Conservation (phyloP, 176 grass and related monocot genomes). For the Avena insularis region DNA sequence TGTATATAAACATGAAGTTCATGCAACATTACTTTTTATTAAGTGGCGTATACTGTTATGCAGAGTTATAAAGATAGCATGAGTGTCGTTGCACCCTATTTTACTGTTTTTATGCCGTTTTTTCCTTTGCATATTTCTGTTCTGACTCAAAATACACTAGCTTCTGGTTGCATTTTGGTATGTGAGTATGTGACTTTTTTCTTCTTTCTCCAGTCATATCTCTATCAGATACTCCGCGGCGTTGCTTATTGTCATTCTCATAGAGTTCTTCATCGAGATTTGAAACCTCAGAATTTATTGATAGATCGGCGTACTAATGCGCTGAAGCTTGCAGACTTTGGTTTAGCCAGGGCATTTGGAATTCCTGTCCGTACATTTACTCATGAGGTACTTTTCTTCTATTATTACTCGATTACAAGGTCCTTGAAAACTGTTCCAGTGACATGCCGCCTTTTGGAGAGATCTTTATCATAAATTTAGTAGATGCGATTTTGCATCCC, state of each 20-base stretch:
- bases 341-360: constrained; percentile 90
- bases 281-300: constrained; percentile 97
- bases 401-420: constrained; percentile 7
- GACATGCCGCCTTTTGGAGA: not conserved
- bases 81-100: constrained; percentile 20
- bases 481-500: not conserved
- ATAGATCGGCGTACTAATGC: constrained; percentile 87
- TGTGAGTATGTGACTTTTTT: constrained; percentile 44
- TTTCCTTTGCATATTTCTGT: not conserved
- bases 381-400: constrained; percentile 74
- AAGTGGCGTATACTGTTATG: constrained; percentile 16
- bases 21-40: constrained; percentile 25
- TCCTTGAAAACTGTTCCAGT: not conserved
- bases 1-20: constrained; percentile 12
- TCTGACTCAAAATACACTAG: constrained; percentile 10
- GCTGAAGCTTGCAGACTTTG: constrained; percentile 96
- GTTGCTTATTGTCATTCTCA: constrained; percentile 94
- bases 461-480: not conserved
- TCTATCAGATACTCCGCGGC: constrained; percentile 87
- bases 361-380: constrained; percentile 97
- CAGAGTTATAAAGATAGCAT: not conserved
- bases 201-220: constrained; percentile 77
- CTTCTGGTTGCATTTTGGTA: constrained; percentile 34
- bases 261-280: constrained; percentile 94
- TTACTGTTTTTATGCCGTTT: constrained; percentile 10